Evolutionary conservation across 352 stramenopile species (phyloP), one percentile per base, ranked within the genome.

Genomic region (Chrysophaeum taylorii): DNA sequence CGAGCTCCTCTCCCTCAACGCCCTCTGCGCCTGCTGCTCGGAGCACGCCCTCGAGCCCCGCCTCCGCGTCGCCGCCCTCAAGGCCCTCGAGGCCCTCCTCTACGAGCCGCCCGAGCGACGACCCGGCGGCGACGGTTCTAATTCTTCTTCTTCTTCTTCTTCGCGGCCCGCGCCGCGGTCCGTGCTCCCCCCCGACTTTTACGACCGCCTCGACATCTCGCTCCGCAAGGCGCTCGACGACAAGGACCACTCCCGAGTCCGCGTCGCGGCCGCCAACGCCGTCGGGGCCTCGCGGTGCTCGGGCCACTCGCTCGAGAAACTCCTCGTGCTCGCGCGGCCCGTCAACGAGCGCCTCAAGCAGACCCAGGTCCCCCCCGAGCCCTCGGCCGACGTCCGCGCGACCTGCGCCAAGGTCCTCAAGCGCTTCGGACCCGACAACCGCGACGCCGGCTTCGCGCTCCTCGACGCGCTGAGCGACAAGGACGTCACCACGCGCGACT

Each of bases 391-490:
- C 9, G 57, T 66, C 9, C 9, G 57, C 9, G 36, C 36, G 14
- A 36, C 57, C 2, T 66, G 57, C 57, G 57, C 57, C 12, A 2
- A 7, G 31, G 2, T 2, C 27, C 31, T 66, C 9, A 37, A 5
- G 36, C 33, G 12, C 18, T 66, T 66, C n/a, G 57, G 57, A 1
- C 15, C 31, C 31, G 57, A 42, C 4, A 33, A 18, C 7, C 1
- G 31, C 12, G 57, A 16, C 57, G 57, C 57, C 16, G 57, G 12
- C 33, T 9, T 2, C 5, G 57, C 57, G 33, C 35, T 66, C 33
- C 33, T 66, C 31, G 57, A n/a, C 57, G 57, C 57, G 9, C 36
- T 66, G 21, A 9, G 57, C 9, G 57, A 66, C 57, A 4, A n/a
- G 12, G 57, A 66, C 57, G 35, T 45, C 23, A 9, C 33, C 23